These are phyloP conservation scores for Leccinum sublutescens DNA, from an alignment of 768 basidiomycete genomes.

Conservation along the genomic window DNA sequence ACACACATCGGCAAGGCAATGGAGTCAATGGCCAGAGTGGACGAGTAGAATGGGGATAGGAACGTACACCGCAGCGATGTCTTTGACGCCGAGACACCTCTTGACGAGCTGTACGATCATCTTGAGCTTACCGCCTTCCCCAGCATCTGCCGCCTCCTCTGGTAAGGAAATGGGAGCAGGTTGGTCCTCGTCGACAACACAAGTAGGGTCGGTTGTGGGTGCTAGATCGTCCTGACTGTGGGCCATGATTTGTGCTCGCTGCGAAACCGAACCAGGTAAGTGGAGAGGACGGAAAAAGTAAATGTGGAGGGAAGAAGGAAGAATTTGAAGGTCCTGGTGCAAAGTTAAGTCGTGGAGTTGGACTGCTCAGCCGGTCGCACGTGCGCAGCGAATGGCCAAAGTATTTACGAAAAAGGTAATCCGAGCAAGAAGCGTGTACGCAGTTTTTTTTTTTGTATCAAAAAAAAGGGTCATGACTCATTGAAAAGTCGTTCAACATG, in stretches of 20 bases:
- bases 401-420: constrained; percentile 17
- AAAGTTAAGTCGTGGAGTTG: constrained; percentile 10
- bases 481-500: not conserved
- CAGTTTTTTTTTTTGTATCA: too few relatives aligned
- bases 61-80: constrained; percentile 88
- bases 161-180: constrained; percentile 65
- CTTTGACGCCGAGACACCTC: constrained; percentile 90
- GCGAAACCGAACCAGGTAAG: not conserved
- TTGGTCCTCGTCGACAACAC: constrained; percentile 46
- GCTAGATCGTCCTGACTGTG: constrained; percentile 14
- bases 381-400: constrained; percentile 18
- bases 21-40: constrained; percentile 17
- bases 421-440: not conserved
- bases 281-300: not conserved
- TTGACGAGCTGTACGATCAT: constrained; percentile 91
- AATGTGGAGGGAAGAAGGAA: constrained; percentile 1
- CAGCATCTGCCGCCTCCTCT: constrained; percentile 66
- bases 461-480: too few relatives aligned
- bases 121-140: constrained; percentile 90
- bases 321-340: not conserved
- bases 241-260: constrained; percentile 16
- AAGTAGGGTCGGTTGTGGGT: constrained; percentile 3
- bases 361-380: constrained; percentile 14
- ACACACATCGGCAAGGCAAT: not conserved
- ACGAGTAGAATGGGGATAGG: not conserved